Base-by-base conservation (phyloP, 208 protist genomes). In the Crithidia thermophila region DNA sequence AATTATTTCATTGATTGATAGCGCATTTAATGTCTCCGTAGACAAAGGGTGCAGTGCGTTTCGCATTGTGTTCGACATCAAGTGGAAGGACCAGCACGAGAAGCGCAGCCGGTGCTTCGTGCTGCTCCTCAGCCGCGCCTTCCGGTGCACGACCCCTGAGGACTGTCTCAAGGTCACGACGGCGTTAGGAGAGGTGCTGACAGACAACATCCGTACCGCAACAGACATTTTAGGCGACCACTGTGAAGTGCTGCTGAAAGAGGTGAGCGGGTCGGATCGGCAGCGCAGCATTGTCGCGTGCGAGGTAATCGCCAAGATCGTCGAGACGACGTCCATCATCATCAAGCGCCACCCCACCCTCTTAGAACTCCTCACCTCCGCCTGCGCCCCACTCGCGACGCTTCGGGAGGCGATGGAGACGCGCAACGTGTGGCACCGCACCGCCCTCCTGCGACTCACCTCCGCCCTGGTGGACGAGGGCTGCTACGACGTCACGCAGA, bases 71-170 rank as follows among this genome's bases (percentile, higher is more conserved):
- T 94, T 93, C 67, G 90, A 96, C 55, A 58, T 94, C 16, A 74
- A 84, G 5, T 84, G 87, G 77, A 81, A 79, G 34, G 87, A 96
- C 56, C 84, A 83, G 59, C 87, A 96, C 45, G 87, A 94, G 28
- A 89, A 88, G 71, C 83, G 90, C 13, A 80, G 43, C 20, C 78
- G 83, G 14, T 91, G 82, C 60, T 69, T 96, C 28, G 49, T 51
- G 11, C 51, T 93, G 33, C 72, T 96, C 23, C 72, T 93, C 30
- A 43, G 51, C 37, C 82, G 87, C 28, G 90, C 85, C 13, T 69
- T 87, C 25, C 73, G 75, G 20, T 77, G 67, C 43, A 82, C 66
- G 16, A 64, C 52, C 1, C 72, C 67, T 39, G 72, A 81, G 42
- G 79, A 82, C 13, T 92, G 85, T 49, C 45, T 45, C 6, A 59